Evolutionary conservation across 2,329 filamentous ascomycete species (phyloP).

Genomic region (Fusarium xyrophilum): DNA sequence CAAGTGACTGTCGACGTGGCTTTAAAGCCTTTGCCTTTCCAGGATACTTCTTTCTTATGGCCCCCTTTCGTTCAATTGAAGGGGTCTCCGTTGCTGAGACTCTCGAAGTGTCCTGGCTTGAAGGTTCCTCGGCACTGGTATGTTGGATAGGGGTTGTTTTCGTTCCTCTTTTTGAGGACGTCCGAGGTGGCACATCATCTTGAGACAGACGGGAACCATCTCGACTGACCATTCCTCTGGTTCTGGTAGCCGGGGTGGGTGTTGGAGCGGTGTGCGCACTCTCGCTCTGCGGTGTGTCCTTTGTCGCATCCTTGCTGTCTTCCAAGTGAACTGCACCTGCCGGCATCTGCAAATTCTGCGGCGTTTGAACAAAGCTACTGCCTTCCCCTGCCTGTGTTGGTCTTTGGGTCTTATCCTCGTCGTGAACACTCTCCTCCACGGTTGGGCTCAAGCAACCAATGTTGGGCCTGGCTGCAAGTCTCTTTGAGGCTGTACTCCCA

Average conservation of each 20-base stretch:
- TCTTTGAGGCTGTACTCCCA: conserved; percentile 35
- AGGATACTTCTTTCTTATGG: conserved; percentile 26
- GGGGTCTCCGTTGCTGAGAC: not conserved
- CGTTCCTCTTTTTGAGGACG: conserved; percentile 37
- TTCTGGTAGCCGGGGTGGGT: not conserved
- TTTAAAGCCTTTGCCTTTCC: conserved; percentile 1
- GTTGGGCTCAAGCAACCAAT: conserved; percentile 44
- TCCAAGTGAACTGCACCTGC: not conserved
- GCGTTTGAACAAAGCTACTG: not conserved
- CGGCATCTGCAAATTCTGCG: not conserved
- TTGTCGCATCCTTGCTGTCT: not conserved
- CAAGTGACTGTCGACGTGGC: not conserved
- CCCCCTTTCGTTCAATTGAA: conserved; percentile 28
- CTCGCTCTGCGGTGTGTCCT: not conserved
- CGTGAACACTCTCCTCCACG: conserved; percentile 41
- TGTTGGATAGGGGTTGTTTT: not conserved
- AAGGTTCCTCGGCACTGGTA: not conserved
- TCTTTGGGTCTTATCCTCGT: conserved; percentile 8
- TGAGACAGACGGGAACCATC: conserved; percentile 31
- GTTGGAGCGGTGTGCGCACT: not conserved
- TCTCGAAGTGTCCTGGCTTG: not conserved
- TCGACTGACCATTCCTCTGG: not conserved
- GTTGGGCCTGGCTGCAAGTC: conserved; percentile 35
- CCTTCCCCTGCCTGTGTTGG: not conserved
- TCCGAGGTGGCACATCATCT: conserved; percentile 40